Conservation (phyloP, 176 grass and related monocot species). For the Eleusine indica region DNA sequence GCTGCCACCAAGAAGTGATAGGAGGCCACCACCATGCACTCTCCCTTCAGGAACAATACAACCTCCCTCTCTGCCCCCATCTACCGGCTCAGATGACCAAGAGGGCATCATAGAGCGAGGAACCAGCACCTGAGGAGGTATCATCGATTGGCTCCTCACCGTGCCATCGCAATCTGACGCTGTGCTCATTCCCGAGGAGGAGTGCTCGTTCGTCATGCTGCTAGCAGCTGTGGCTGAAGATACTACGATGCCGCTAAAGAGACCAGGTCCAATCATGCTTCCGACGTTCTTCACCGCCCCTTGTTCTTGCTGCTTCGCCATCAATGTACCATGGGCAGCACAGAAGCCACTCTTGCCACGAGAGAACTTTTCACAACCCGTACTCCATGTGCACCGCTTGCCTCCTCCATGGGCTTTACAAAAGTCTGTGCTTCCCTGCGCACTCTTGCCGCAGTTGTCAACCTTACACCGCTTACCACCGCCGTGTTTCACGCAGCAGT, state of each 20-base stretch:
- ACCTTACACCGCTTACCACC: conserved; percentile 67
- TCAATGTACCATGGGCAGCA: conserved; percentile 66
- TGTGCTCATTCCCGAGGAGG: conserved; percentile 48
- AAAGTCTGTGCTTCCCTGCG: conserved; percentile 59
- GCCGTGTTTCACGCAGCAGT: conserved; percentile 61
- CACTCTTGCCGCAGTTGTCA: conserved; percentile 63
- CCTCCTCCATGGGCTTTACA: conserved; percentile 68
- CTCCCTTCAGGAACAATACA: conserved; percentile 67
- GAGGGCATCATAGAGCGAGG: conserved; percentile 70
- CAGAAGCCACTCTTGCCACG: conserved; percentile 68
- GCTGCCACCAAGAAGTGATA: conserved; percentile 72
- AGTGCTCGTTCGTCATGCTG: conserved; percentile 55
- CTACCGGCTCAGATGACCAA: conserved; percentile 35
- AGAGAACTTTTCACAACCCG: conserved; percentile 66
- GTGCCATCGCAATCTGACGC: conserved; percentile 54
- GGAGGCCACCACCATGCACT: conserved; percentile 71
- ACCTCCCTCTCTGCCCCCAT: conserved; percentile 47
- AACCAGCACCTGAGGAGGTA: conserved; percentile 68
- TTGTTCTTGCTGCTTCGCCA: conserved; percentile 51
- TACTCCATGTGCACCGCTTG: conserved; percentile 58
- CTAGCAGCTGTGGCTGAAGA: conserved; percentile 44
- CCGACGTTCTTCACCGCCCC: conserved; percentile 29
- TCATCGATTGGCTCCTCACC: conserved; percentile 55
- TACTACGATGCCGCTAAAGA: conserved; percentile 59
- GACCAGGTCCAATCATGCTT: conserved; percentile 63